Evolutionary conservation across 768 basidiomycete species (phyloP).

Genomic region (Leccinum variicolor): DNA sequence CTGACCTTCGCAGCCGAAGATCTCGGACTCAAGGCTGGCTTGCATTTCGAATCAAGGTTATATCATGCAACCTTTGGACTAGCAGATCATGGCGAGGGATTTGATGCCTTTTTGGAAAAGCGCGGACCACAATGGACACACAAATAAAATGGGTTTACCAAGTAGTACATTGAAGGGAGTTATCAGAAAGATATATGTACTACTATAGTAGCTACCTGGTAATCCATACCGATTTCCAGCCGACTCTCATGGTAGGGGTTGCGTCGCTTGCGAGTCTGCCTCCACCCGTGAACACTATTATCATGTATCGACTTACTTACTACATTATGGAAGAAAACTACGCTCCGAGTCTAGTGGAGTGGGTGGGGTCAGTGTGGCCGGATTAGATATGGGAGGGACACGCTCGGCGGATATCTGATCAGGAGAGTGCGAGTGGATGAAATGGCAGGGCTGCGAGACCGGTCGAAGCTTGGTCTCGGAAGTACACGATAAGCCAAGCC

Average conservation of each 20-base stretch:
- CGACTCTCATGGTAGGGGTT: background rate
- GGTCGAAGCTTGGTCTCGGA: background rate
- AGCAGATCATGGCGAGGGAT: slow-evolving; percentile 43
- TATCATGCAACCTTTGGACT: slow-evolving; percentile 54
- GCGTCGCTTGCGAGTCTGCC: background rate
- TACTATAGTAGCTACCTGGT: no score
- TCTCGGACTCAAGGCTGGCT: slow-evolving; percentile 41
- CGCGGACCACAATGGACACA: slow-evolving; percentile 42
- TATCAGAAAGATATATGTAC: background rate
- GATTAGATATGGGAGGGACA: background rate
- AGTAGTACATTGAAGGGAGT: background rate
- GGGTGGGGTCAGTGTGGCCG: background rate
- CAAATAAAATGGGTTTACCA: slow-evolving; percentile 24
- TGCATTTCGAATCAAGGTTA: slow-evolving; percentile 44
- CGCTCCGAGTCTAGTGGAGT: background rate
- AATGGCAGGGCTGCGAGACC: background rate
- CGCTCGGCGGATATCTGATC: background rate
- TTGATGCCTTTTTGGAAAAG: slow-evolving; percentile 48
- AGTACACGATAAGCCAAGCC: background rate
- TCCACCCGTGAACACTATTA: background rate
- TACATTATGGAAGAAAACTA: background rate
- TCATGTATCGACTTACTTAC: background rate
- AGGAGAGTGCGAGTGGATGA: background rate
- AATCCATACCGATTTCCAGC: background rate
- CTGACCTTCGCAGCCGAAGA: slow-evolving; percentile 37